Base-by-base conservation (phyloP, 2,329 filamentous ascomycete genomes). In the Paraconiothyrium sp. region DNA sequence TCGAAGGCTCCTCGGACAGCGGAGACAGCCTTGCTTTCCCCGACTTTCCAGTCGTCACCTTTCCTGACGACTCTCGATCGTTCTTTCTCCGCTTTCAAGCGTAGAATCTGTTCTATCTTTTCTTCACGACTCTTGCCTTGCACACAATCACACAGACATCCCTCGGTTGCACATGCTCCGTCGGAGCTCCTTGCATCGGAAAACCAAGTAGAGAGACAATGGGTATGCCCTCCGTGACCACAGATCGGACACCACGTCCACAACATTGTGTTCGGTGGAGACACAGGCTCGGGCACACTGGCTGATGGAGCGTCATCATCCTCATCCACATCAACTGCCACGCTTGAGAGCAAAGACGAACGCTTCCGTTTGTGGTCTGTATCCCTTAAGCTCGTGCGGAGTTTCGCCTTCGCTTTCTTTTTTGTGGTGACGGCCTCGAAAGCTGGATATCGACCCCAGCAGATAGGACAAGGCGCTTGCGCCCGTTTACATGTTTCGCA, bases 191-290 rank as follows among this genome's bases (percentile, higher is more conserved):
- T 73, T 22, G 80, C 66, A 56, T 84, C 81, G 20, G 77, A 76
- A 58, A 88, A 84, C 87, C 87, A 89, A 14, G 81, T 80, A 8
- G 79, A 80, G 34, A 89, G 80, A 71, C 88, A 90, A 54, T 82
- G 82, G 6, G 83, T 77, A 69, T 90, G 88, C 2, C 84, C 86
- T 43, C 84, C 83, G 67, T 90, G 88, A 4, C 86, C 86, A 72
- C 88, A 90, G 13, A 84, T 79, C 67, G 87, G 81, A 72, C 88
- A 90, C 79, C 83, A 84, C 5, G 84, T 82, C 82, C 84, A 88
- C 22, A 87, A 79, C 7, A 70, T 72, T 46, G 76, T 67, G 51
- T 69, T 64, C 59, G 74, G 65, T 63, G 59, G 71, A n/a, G 39
- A 67, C 65, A 63, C 68, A 11, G 54, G 65, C 54, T 60, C 69